These are phyloP conservation scores for Calocera cornea DNA, from an alignment of 768 basidiomycete genomes.

Conservation along the genomic window DNA sequence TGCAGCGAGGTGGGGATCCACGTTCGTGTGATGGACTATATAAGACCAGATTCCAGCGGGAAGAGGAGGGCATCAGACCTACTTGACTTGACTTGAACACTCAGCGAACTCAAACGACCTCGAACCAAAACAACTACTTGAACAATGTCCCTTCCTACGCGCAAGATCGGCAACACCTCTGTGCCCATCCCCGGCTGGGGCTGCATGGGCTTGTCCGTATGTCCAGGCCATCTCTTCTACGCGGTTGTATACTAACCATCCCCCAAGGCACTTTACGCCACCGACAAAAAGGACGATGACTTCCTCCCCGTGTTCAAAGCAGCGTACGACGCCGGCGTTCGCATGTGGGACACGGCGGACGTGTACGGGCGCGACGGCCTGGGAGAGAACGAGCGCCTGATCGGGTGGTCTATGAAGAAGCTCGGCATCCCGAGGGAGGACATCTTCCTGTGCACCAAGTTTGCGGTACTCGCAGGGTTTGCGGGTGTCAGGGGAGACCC, in stretches of 20 bases:
- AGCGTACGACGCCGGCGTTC: not conserved
- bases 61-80: too few relatives aligned
- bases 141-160: not conserved
- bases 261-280: not conserved
- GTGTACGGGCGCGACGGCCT: not conserved
- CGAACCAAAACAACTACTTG: not conserved
- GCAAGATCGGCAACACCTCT: not conserved
- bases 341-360: not conserved
- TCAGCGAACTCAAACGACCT: not conserved
- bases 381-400: not conserved
- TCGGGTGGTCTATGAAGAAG: not conserved
- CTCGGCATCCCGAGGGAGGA: not conserved
- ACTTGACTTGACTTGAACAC: too few relatives aligned
- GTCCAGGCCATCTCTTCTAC: not conserved
- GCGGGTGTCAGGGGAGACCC: constrained; percentile 9
- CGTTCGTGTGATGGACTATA: too few relatives aligned
- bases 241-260: not conserved
- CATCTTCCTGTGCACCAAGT: constrained; percentile 3
- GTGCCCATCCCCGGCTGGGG: not conserved
- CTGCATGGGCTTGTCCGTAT: not conserved
- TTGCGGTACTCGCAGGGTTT: not conserved
- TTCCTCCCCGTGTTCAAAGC: constrained; percentile 1
- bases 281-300: not conserved
- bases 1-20: too few relatives aligned
- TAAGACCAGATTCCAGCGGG: too few relatives aligned